Evolutionary conservation across 805 yeast genomes (phyloP), one percentile per base, ranked within the genome.

Genomic region (Zygosaccharomyces gambellarensis): DNA sequence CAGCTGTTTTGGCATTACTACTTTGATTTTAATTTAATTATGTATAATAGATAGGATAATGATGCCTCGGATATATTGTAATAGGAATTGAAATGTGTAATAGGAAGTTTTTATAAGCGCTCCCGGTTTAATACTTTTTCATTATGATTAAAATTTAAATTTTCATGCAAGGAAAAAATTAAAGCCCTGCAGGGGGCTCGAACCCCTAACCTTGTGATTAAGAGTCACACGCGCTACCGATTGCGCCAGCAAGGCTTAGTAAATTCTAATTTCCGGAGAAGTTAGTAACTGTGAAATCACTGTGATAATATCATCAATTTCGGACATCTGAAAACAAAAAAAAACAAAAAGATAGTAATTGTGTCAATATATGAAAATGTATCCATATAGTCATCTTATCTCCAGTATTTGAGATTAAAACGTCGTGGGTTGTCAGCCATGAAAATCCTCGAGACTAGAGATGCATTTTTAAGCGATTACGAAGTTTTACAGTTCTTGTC

Each of bases 391-490:
- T 11, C 34, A 30, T 42, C 27, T 30, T 11, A 28, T 11, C 32
- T 30, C 36, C 19, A 10, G 36, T 34, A 11, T 5, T 14, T 6
- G 28, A 12, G 22, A 30, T 10, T 17, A 11, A 4, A 17, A 21
- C 14, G 5, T 28, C 3, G 11, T 30, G 17, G 8, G 23, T 39
- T 5, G 36, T 14, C 30, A 17, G 31, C 9, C 12, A 74, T 74
- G 78, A 69, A 73, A 64, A 70, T 77, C 3, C 65, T 77, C 28
- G 63, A 67, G 25, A 74, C 72, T 43, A 72, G 84, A 54, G 80
- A 77, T 45, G 74, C 79, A 41, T 76, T 80, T 51, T 63, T 81
- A 40, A 76, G 82, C 51, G 82, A 81, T 61, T 80, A 71, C 53
- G 87, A 81, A 61, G 82, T 79, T 1, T 62, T 65, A 21, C 73